Evolutionary conservation across 2,329 filamentous ascomycete genomes (phyloP).

Genomic region (Keithomyces neogunnii): DNA sequence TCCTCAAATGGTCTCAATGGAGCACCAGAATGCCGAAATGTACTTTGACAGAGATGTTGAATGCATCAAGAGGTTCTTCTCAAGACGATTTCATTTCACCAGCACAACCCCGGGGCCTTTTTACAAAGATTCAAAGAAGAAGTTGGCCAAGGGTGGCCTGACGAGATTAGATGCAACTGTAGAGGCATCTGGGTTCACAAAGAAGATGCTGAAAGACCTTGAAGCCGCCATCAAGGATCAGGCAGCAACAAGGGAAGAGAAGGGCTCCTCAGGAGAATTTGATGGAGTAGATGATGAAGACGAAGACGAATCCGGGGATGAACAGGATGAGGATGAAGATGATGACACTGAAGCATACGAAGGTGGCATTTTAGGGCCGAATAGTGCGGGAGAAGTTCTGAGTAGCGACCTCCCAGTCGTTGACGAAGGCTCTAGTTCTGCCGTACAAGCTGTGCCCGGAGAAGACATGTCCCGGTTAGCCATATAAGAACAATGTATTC

Average conservation of each 20-base stretch:
- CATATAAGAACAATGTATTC: conserved; percentile 18
- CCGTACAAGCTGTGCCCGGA: conserved; percentile 9
- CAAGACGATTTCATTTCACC: conserved; percentile 79
- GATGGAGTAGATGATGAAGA: conserved; percentile 21
- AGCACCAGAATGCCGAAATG: conserved; percentile 88
- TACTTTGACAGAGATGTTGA: conserved; percentile 96
- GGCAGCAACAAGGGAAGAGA: conserved; percentile 37
- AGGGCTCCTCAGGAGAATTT: conserved; percentile 15
- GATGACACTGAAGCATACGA: not conserved
- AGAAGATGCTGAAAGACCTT: conserved; percentile 92
- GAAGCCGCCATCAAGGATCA: conserved; percentile 84
- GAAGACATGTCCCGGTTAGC: conserved; percentile 20
- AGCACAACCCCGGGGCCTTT: conserved; percentile 76
- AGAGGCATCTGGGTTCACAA: conserved; percentile 89
- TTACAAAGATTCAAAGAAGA: conserved; percentile 75
- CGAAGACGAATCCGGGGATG: conserved; percentile 20
- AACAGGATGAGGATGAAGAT: conserved; percentile 10
- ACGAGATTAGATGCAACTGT: conserved; percentile 78
- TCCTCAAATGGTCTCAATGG: conserved; percentile 94
- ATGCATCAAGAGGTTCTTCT: conserved; percentile 92
- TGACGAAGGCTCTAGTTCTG: not conserved
- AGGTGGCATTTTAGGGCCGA: not conserved
- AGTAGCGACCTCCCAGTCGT: not conserved
- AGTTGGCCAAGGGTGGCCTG: conserved; percentile 53
- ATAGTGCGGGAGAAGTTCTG: not conserved